These are phyloP conservation scores for Pseudovirgaria hyperparasitica DNA, from an alignment of 2,329 filamentous ascomycete species.

Conservation along the genomic window DNA sequence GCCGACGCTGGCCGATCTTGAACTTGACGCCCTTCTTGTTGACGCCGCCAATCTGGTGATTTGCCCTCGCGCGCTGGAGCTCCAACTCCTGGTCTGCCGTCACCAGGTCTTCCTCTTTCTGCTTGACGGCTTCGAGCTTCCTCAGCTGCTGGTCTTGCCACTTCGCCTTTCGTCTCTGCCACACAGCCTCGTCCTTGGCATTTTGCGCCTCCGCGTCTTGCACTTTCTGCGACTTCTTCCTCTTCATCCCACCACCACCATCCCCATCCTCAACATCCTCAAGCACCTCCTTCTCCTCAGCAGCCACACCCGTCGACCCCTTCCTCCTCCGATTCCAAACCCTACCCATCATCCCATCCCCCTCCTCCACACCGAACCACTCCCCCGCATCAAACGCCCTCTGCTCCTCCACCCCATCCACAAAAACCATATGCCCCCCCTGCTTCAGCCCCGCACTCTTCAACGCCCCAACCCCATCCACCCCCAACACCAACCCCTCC, in stretches of 20 bases:
- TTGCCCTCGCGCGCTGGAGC: constrained; percentile 48
- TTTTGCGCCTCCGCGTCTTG: constrained; percentile 16
- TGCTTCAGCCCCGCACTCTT: constrained; percentile 16
- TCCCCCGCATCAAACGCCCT: constrained; percentile 26
- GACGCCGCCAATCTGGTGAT: constrained; percentile 44
- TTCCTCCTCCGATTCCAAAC: constrained; percentile 15
- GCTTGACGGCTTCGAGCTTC: constrained; percentile 39
- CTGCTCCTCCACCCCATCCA: constrained; percentile 28
- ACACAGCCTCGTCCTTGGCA: constrained; percentile 16
- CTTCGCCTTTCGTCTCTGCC: constrained; percentile 33
- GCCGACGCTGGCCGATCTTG: constrained; percentile 50
- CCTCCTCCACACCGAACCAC: constrained; percentile 24
- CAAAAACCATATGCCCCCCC: constrained; percentile 24
- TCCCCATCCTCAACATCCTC: constrained; percentile 13
- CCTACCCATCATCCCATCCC: constrained; percentile 11
- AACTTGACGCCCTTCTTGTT: constrained; percentile 54
- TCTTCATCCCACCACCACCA: constrained; percentile 5
- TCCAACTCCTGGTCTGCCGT: constrained; percentile 45
- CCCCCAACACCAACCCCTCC: constrained; percentile 19
- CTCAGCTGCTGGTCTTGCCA: constrained; percentile 34
- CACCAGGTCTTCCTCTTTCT: constrained; percentile 41
- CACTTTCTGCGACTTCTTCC: constrained; percentile 18
- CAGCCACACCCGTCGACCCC: not conserved
- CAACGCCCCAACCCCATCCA: constrained; percentile 28
- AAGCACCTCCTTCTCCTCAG: constrained; percentile 7